Percentiles rank a stretch among this genome's conserved stretches.
Conservation (phyloP, 148 eudicot species). For the Rheum nobile region DNA sequence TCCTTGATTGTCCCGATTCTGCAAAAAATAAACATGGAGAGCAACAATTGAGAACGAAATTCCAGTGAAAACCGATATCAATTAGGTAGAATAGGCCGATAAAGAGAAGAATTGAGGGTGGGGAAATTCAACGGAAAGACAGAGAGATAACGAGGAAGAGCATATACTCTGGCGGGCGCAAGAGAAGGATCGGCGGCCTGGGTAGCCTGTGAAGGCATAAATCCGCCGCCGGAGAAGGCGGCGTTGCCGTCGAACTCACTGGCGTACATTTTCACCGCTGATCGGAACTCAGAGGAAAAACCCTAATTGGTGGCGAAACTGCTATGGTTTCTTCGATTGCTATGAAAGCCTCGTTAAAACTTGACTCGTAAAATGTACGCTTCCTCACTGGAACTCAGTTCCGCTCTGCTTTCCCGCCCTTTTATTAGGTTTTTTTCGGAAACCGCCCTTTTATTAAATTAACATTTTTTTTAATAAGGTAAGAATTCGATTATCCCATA, state of each 20-base stretch:
- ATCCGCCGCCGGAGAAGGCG: slow-evolving; percentile 72
- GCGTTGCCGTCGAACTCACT: slow-evolving; percentile 57
- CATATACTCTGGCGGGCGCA: slow-evolving; percentile 43
- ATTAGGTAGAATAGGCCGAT: not conserved
- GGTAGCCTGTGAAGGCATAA: slow-evolving; percentile 71
- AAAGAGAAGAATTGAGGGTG: not conserved
- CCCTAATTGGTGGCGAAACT: slow-evolving; percentile 1
- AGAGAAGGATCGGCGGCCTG: slow-evolving; percentile 44
- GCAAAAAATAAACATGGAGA: slow-evolving; percentile 8
- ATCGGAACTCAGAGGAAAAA: not conserved
- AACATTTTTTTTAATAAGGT: too few species aligned
- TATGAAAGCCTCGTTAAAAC: not conserved
- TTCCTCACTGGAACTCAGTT: too few species aligned
- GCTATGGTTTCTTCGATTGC: not conserved
- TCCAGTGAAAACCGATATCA: not conserved
- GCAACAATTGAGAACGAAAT: not conserved
- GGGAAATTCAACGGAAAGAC: not conserved
- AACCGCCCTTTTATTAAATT: not conserved
- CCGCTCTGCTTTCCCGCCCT: not conserved
- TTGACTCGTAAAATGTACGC: not conserved
- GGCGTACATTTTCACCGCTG: slow-evolving; percentile 11
- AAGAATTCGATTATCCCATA: too few species aligned
- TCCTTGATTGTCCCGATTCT: slow-evolving; percentile 67
- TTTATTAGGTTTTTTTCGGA: not conserved
- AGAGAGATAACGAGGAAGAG: not conserved